Evolutionary conservation across 2,329 filamentous ascomycete genomes (phyloP).

Genomic region (Emmonsiellopsis sp.): DNA sequence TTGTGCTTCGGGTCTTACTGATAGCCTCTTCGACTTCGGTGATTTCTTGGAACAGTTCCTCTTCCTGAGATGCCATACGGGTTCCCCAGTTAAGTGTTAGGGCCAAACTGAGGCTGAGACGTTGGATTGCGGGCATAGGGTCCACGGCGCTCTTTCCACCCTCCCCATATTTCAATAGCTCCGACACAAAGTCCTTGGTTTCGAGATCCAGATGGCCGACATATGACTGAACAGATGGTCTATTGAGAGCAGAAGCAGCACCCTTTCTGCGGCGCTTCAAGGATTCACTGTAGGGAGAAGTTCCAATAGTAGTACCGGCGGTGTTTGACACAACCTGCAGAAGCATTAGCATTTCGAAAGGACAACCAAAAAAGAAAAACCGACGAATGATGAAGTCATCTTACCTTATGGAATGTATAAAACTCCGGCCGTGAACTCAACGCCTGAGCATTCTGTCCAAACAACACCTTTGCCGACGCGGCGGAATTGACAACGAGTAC

Average conservation of each 20-base stretch:
- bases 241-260: slow-evolving; percentile 56
- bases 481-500: slow-evolving; percentile 49
- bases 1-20: slow-evolving; percentile 50
- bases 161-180: slow-evolving; percentile 49
- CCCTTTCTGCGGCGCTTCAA: slow-evolving; percentile 56
- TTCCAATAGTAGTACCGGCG: slow-evolving; percentile 58
- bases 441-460: slow-evolving; percentile 45
- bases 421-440: slow-evolving; percentile 48
- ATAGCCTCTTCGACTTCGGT: slow-evolving; percentile 54
- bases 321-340: slow-evolving; percentile 52
- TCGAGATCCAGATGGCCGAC: slow-evolving; percentile 54
- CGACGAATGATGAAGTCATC: slow-evolving; percentile 7
- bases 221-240: slow-evolving; percentile 54
- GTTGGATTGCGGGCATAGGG: slow-evolving; percentile 60
- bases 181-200: slow-evolving; percentile 52
- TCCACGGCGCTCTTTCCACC: slow-evolving; percentile 47
- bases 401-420: slow-evolving; percentile 51
- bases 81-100: slow-evolving; percentile 59
- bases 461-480: slow-evolving; percentile 41
- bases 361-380: no score
- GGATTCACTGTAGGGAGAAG: slow-evolving; percentile 56
- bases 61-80: slow-evolving; percentile 50
- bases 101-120: slow-evolving; percentile 52
- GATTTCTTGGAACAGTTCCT: slow-evolving; percentile 53
- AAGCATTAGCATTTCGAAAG: neutral